phyloP scores from a whole-genome alignment of 129 eudicot species.

The Centrapalus pauciflorus region DNA sequence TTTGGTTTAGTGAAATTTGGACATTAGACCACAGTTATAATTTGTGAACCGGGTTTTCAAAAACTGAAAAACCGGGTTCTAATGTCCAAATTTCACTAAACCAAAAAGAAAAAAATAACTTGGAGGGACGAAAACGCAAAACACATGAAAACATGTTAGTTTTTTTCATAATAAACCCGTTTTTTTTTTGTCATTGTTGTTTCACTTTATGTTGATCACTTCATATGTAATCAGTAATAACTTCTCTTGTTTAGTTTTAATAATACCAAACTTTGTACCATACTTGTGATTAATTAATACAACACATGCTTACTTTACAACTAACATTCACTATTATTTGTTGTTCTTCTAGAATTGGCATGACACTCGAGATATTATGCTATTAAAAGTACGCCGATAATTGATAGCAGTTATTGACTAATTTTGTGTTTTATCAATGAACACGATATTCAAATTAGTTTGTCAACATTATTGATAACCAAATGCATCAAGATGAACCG shows the following conservation, averaged over 20 bases:
- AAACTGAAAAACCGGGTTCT: too few species aligned
- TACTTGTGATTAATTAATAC: constrained; percentile 7
- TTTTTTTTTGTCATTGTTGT: constrained; percentile 32
- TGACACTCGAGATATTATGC: constrained; percentile 5
- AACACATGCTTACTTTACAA: constrained; percentile 31
- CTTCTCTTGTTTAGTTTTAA: constrained; percentile 25
- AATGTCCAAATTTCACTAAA: too few species aligned
- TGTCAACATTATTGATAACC: too few species aligned
- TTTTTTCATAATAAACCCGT: too few species aligned
- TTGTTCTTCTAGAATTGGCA: constrained; percentile 27
- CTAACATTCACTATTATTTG: constrained; percentile 12
- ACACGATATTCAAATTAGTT: too few species aligned
- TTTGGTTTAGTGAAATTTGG: too few species aligned
- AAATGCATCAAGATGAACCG: too few species aligned
- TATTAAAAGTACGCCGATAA: neutral
- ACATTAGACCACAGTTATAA: too few species aligned
- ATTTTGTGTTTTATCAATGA: neutral
- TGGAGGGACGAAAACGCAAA: too few species aligned
- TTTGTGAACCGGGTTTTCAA: too few species aligned
- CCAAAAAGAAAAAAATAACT: too few species aligned
- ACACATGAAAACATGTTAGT: too few species aligned
- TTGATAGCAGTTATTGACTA: neutral
- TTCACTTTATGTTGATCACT: constrained; percentile 31
- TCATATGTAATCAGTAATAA: constrained; percentile 9
- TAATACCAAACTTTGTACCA: constrained; percentile 22